phyloP scores from a whole-genome alignment of 2,329 filamentous ascomycete genomes.

The Fusarium duplospermum region DNA sequence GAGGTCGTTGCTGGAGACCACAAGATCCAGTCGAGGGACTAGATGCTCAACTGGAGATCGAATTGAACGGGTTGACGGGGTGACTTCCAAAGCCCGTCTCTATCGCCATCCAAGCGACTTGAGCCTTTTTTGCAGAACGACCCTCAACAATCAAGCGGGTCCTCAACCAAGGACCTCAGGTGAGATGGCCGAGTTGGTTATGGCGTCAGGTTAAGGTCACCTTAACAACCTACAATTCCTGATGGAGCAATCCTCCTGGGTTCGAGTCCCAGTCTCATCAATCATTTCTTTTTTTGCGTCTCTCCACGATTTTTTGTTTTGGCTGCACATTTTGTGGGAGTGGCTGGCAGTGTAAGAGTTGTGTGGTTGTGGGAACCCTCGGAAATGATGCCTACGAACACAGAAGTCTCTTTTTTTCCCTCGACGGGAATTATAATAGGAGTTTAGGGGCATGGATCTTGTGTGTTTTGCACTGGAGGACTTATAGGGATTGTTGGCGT shows the following conservation, averaged over 20 bases:
- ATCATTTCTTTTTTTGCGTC: conserved; percentile 26
- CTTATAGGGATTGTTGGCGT: conserved; percentile 17
- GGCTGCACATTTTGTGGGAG: background rate
- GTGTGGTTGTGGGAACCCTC: background rate
- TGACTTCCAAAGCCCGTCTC: background rate
- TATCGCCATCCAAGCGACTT: conserved; percentile 6
- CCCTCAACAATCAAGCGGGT: conserved; percentile 33
- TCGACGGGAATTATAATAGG: conserved; percentile 17
- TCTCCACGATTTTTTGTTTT: conserved; percentile 10
- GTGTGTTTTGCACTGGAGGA: conserved; percentile 5
- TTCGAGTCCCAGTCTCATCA: conserved; percentile 45
- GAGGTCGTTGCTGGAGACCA: conserved; percentile 91
- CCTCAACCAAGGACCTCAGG: conserved; percentile 17
- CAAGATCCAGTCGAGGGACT: conserved; percentile 77
- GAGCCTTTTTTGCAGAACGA: conserved; percentile 8
- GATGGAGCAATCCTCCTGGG: conserved; percentile 45
- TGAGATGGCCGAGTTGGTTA: conserved; percentile 46
- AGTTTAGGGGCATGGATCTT: conserved; percentile 27
- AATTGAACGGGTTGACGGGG: background rate
- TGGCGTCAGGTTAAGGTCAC: conserved; percentile 44
- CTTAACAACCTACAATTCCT: conserved; percentile 39
- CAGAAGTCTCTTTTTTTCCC: background rate
- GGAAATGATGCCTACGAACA: background rate
- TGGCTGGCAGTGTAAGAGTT: background rate
- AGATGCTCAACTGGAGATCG: conserved; percentile 13